A percentile compares a stretch with the other conserved stretches of the same genome.
phyloP scores from a whole-genome alignment of 73 alveolate species.

The Symbiodinium natans region DNA sequence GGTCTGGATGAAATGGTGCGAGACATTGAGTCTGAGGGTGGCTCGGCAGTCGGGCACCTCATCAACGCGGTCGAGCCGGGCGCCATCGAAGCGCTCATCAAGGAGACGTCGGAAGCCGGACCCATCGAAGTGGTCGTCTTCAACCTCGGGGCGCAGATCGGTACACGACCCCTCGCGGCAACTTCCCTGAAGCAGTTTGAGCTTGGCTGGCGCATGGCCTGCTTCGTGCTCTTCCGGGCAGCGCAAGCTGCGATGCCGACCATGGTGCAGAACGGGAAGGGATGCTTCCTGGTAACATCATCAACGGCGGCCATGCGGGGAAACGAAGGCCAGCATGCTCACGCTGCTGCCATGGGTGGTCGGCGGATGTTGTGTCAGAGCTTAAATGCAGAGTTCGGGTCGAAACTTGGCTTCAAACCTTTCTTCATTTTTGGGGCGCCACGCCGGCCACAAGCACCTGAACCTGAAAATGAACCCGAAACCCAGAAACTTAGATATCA shows the following conservation, averaged over 20 bases:
- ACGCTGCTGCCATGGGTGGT: slow-evolving; percentile 71
- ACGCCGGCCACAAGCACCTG: too few species aligned
- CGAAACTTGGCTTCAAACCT: not conserved
- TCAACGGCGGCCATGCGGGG: slow-evolving; percentile 81
- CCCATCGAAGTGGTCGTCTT: slow-evolving; percentile 34
- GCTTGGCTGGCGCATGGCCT: slow-evolving; percentile 76
- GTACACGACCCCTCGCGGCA: not conserved
- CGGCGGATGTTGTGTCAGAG: slow-evolving; percentile 59
- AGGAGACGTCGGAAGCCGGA: not conserved
- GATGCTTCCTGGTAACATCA: slow-evolving; percentile 44
- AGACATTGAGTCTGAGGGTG: slow-evolving; percentile 41
- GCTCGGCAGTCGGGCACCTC: slow-evolving; percentile 24
- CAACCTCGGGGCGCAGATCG: slow-evolving; percentile 79
- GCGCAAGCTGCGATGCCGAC: slow-evolving; percentile 37
- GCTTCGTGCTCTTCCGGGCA: slow-evolving; percentile 39
- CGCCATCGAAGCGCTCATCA: not conserved
- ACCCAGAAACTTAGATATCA: too few species aligned
- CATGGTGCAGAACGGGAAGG: slow-evolving; percentile 42
- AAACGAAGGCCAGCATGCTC: slow-evolving; percentile 56
- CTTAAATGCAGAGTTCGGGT: slow-evolving; percentile 45
- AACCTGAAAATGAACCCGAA: too few species aligned
- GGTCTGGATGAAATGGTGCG: slow-evolving; percentile 40
- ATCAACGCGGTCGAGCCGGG: slow-evolving; percentile 49
- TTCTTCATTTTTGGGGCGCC: too few species aligned
- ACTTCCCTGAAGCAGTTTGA: slow-evolving; percentile 44